A percentile compares a stretch with the other conserved stretches of the same genome.
Evolutionary conservation across 2,329 filamentous ascomycete species (phyloP).

Genomic region (Fusarium pseudocircinatum): DNA sequence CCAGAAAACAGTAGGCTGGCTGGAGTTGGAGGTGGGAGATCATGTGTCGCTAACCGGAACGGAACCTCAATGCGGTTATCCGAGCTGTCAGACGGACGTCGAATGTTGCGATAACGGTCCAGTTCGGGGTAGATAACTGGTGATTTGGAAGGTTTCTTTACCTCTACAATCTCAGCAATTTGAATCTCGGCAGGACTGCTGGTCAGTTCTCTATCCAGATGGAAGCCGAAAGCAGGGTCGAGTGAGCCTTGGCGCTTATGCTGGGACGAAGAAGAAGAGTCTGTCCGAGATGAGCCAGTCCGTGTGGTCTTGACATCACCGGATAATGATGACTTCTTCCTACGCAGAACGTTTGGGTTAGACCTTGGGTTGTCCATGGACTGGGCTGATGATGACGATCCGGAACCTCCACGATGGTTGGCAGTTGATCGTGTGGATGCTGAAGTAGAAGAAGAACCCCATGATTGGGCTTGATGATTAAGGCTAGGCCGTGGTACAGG

Average conservation of each 20-base stretch:
- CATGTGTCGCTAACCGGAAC: conserved; percentile 68
- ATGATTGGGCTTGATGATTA: conserved; percentile 56
- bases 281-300: conserved; percentile 51
- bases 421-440: conserved; percentile 46
- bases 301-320: conserved; percentile 49
- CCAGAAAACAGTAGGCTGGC: conserved; percentile 64
- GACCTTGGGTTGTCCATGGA: conserved; percentile 49
- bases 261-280: conserved; percentile 56
- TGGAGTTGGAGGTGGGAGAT: conserved; percentile 73
- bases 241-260: conserved; percentile 50
- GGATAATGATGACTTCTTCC: conserved; percentile 60
- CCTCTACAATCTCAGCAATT: conserved; percentile 54
- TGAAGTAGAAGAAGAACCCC: conserved; percentile 50
- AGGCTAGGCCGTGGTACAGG: conserved; percentile 39
- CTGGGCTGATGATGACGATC: conserved; percentile 48
- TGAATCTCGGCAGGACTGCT: conserved; percentile 58
- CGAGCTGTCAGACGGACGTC: conserved; percentile 49
- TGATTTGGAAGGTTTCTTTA: conserved; percentile 52
- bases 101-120: conserved; percentile 66
- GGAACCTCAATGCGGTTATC: conserved; percentile 57
- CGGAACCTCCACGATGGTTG: conserved; percentile 47
- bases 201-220: conserved; percentile 54
- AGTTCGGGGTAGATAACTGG: conserved; percentile 67
- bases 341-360: conserved; percentile 57
- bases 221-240: conserved; percentile 48